phyloP scores from a whole-genome alignment of 1,139 yeast genomes.

The Pneumocystis wakefieldiae region DNA sequence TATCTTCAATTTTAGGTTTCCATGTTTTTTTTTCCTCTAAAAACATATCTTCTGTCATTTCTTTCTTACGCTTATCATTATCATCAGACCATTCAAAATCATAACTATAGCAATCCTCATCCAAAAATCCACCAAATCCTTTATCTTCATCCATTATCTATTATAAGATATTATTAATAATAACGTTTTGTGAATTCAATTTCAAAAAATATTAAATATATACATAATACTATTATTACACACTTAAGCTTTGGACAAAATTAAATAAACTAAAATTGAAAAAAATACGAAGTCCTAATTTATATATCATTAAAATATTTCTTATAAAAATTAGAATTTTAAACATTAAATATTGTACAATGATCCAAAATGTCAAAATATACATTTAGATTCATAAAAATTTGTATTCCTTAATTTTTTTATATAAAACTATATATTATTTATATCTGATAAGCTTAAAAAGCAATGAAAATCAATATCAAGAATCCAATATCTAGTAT shows the following conservation, averaged over 20 bases:
- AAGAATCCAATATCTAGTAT: neutral
- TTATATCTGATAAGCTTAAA: neutral
- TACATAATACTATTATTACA: too few species aligned
- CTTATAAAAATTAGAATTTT: neutral
- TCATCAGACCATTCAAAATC: neutral
- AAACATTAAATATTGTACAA: neutral
- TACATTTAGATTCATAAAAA: neutral
- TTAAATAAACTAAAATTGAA: too few species aligned
- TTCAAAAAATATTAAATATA: too few species aligned
- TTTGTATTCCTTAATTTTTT: neutral
- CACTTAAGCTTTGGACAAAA: too few species aligned
- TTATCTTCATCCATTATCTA: neutral
- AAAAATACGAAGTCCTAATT: too few species aligned
- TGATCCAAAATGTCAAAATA: neutral
- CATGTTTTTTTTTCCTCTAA: neutral
- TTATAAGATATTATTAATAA: neutral
- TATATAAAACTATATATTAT: neutral
- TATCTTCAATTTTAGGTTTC: neutral
- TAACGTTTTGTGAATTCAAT: too few species aligned
- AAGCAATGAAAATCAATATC: neutral
- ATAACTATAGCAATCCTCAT: neutral
- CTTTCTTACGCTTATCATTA: neutral
- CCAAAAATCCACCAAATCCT: neutral
- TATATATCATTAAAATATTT: neutral
- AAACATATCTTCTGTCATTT: neutral